A percentile compares a stretch with the other conserved stretches of the same genome.
Evolutionary conservation across 2,329 filamentous ascomycete species (phyloP).

Genomic region (Fusarium armeniacum): DNA sequence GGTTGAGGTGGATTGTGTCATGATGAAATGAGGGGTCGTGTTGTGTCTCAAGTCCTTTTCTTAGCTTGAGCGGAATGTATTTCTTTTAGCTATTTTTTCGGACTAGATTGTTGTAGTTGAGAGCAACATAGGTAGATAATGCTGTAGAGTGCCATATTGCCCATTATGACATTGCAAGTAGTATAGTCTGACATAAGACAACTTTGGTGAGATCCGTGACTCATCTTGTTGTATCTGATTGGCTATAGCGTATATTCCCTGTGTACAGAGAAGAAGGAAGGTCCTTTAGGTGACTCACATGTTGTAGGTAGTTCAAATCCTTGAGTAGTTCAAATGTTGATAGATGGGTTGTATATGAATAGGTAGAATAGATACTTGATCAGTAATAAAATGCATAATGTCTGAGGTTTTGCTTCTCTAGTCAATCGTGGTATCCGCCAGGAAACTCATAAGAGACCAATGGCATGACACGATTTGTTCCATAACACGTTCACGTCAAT

Average conservation of each 20-base stretch:
- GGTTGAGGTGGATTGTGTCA: constrained; percentile 1
- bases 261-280: background rate
- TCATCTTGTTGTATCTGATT: background rate
- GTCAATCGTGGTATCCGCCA: background rate
- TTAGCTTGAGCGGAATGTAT: background rate
- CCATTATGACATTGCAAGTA: too few relatives aligned
- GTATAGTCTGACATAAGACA: background rate
- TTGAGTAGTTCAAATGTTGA: background rate
- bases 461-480: background rate
- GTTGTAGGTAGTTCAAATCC: accelerated
- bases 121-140: accelerated
- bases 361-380: too few relatives aligned
- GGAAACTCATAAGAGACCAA: background rate
- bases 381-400: background rate
- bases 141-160: background rate
- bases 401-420: background rate
- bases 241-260: background rate
- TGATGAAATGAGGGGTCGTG: background rate
- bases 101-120: background rate
- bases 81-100: background rate
- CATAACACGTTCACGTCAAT: accelerated
- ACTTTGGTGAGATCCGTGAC: accelerated
- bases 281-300: background rate
- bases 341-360: too few relatives aligned
- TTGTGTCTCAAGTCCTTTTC: background rate